Evolutionary conservation across 768 basidiomycete species (phyloP), one percentile per base, ranked within the genome.

Genomic region (Russula olivacea): DNA sequence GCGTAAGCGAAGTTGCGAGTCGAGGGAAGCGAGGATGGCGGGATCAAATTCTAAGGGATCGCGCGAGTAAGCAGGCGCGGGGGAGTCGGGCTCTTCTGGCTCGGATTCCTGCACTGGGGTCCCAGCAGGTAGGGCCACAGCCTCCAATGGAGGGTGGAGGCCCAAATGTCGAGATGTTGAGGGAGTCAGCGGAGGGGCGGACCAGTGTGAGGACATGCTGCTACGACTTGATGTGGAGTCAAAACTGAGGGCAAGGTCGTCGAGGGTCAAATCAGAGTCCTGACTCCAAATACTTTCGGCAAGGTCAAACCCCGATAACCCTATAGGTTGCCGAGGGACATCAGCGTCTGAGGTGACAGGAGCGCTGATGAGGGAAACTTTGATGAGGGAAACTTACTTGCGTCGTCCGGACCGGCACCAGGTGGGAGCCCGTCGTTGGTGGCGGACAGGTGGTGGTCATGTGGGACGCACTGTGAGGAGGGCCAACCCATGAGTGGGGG

Each of bases 221-320:
- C 62, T 63, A 0, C 32, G 62, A 10, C 30, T 50, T 2, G 63
- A 64, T 23, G n/a, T 25, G 11, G 63, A 55, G 14, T 65, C 64
- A 3, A 63, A 66, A 19, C 64, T 28, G 62, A 66, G 62, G 11
- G 62, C 52, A 23, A 66, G 38, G 21, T 66, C 65, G n/a, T 66
- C 55, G 25, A 66, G 62, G 1, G 65, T 66, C 45, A 66, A 34
- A 36, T 66, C 65, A 2, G 65, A 66, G 19, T 59, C 57, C 11
- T 36, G 57, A 25, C 65, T 66, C 65, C 65, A 66, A 30, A 66
- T 64, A 54, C 65, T 66, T 36, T 66, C 65, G 47, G 65, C 62
- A 45, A 66, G 62, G 45, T 64, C 63, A 30, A 66, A 64, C 23
- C 56, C 65, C 36, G 56, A 63, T 50, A 64, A 23, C 14, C 57